phyloP scores from a whole-genome alignment of 345 rosid species.

The Reutealis trisperma region DNA sequence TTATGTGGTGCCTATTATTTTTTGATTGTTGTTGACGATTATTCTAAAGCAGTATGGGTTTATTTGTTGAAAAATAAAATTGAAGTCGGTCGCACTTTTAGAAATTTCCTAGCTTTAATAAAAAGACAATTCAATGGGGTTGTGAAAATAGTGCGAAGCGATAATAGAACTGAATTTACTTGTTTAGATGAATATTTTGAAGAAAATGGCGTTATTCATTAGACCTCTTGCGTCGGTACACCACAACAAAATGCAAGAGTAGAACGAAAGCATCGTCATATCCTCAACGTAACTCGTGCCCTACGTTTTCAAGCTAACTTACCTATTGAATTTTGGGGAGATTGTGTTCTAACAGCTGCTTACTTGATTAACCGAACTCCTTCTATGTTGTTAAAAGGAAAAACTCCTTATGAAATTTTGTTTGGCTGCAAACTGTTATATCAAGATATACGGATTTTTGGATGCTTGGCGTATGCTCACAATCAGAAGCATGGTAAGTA shows the following conservation, averaged over 20 bases:
- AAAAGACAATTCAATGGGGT: neutral
- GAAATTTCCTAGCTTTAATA: neutral
- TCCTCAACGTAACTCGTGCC: neutral
- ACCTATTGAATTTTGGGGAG: no score
- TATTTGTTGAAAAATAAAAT: neutral
- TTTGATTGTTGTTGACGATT: neutral
- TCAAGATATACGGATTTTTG: no score
- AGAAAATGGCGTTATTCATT: no score
- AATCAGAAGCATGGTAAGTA: no score
- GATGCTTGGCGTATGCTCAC: no score
- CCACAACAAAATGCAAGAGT: slow-evolving; percentile 15
- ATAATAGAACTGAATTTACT: slow-evolving; percentile 13
- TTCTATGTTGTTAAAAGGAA: no score
- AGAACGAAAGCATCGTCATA: slow-evolving; percentile 2
- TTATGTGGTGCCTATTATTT: neutral
- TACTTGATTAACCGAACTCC: no score
- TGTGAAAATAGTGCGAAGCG: neutral
- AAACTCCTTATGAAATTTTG: no score
- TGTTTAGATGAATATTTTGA: neutral
- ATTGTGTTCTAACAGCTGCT: no score
- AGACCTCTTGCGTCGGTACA: slow-evolving; percentile 1
- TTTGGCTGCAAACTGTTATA: no score
- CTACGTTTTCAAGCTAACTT: no score
- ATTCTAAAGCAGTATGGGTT: neutral
- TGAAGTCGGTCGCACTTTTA: neutral